Base-by-base conservation (phyloP, 148 eudicot species). In the Vaccinium darrowii region DNA sequence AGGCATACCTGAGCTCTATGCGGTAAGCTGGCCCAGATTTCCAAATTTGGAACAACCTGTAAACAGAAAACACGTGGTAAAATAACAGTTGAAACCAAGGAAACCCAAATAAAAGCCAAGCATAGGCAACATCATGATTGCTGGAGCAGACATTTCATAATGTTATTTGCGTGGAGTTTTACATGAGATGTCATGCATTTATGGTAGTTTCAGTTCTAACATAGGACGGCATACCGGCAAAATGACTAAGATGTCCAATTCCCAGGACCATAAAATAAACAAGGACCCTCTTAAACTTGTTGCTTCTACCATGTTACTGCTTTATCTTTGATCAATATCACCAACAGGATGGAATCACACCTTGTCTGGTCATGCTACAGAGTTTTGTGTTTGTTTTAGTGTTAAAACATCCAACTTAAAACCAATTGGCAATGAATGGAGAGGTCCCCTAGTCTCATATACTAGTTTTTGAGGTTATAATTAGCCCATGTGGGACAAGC, bases 11-110 rank as follows among this genome's bases (percentile, higher is more conserved):
- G 97, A 58, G 89, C 82, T 88, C 87, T 92, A 86, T 92, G 93
- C 52, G 97, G 98, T 86, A 94, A 78, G 91, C 94, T 91, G 84
- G 91, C 94, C 99, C 98, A 97, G 62, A 95, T 90, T 82, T 95
- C 95, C 89, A 95, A 88, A 92, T 94, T 94, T 5, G 98, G 98
- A 88, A 95, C 87, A 16, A 88, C 92, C 99, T 96, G 90, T 36
- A 84, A 85, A 77, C 73, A 33, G 50, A 76, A 1, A 72, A 67
- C n/a, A 49, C 27, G 56, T 27, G 39, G 50, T 16, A 21, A 8
- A 51, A 81, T n/a, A 82, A 78, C 11, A 72, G 57, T 52, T 36
- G 58, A 43, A 76, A 80, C 47, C 50, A 43, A 39, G 75, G 50
- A 80, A 25, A 52, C 51, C 16, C n/a, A 72, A 27, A 30, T 13